A percentile compares a stretch with the other conserved stretches of the same genome.
Evolutionary conservation across 352 stramenopile genomes (phyloP).

Genomic region (Globisporangium spiculum): DNA sequence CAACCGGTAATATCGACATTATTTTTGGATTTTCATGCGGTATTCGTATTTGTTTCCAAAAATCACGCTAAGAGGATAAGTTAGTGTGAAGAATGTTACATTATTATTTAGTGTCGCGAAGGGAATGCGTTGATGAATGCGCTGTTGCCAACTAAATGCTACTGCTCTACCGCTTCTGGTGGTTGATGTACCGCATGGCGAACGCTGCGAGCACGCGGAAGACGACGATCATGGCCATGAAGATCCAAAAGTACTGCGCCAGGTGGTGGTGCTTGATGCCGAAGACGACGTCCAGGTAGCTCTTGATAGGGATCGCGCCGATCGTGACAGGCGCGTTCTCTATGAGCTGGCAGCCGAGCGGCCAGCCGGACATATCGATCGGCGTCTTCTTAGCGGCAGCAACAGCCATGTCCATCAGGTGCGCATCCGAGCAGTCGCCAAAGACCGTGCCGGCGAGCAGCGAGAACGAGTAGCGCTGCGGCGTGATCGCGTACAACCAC

Average conservation of each 20-base stretch:
- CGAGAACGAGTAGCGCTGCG: conserved; percentile 31
- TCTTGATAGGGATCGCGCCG: conserved; percentile 39
- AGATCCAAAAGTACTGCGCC: conserved; percentile 37
- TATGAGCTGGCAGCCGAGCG: conserved; percentile 56
- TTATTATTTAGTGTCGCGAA: no score
- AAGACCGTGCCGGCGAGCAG: conserved; percentile 25
- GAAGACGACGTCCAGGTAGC: conserved; percentile 61
- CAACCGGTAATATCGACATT: no score
- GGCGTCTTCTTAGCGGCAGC: conserved; percentile 11
- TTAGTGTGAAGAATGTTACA: no score
- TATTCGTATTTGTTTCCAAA: no score
- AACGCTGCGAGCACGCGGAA: conserved; percentile 53
- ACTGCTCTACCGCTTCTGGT: conserved; percentile 16
- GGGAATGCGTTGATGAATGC: no score
- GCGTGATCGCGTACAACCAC: conserved; percentile 42
- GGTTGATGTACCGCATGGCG: conserved; percentile 20
- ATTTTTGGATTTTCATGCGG: no score
- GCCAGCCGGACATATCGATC: conserved; percentile 24
- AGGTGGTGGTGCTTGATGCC: conserved; percentile 50
- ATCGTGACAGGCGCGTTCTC: conserved; percentile 41
- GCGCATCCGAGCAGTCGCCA: conserved; percentile 26
- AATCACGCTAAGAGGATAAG: no score
- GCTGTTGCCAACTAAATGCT: no score
- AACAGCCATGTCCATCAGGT: conserved; percentile 9
- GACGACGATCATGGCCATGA: conserved; percentile 44